phyloP scores from a whole-genome alignment of 345 rosid genomes.

The Arabidopsis suecica region DNA sequence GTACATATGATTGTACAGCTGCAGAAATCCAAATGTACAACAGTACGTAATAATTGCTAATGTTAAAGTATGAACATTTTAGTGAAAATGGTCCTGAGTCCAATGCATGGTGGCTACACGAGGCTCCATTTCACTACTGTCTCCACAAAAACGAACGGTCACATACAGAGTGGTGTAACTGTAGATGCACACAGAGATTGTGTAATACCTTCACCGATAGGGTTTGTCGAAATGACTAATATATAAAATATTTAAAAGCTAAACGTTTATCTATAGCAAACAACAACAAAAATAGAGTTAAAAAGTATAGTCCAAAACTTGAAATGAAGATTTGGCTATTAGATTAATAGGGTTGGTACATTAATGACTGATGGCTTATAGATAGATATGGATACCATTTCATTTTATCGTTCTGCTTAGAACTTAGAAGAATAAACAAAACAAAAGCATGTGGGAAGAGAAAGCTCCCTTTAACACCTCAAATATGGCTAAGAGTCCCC shows the following conservation, averaged over 20 bases:
- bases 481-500: constrained; percentile 38
- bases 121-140: constrained; percentile 16
- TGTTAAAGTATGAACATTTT: constrained; percentile 29
- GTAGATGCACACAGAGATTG: background rate
- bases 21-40: constrained; percentile 18
- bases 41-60: constrained; percentile 17
- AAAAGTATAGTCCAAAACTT: no score
- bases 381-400: constrained; percentile 28
- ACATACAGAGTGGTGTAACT: background rate
- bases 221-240: background rate
- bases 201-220: constrained; percentile 9
- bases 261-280: no score
- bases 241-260: no score
- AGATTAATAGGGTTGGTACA: constrained; percentile 23
- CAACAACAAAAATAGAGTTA: no score
- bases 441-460: constrained; percentile 42
- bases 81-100: constrained; percentile 27
- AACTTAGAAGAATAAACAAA: constrained; percentile 38
- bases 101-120: constrained; percentile 4
- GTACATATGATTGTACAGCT: constrained; percentile 28
- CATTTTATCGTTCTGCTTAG: constrained; percentile 1
- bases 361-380: constrained; percentile 6
- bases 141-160: constrained; percentile 8
- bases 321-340: constrained; percentile 1
- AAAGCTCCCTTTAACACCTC: constrained; percentile 37